Conservation (phyloP, 2,329 filamentous ascomycete genomes). For the Sphaerulina musiva region DNA sequence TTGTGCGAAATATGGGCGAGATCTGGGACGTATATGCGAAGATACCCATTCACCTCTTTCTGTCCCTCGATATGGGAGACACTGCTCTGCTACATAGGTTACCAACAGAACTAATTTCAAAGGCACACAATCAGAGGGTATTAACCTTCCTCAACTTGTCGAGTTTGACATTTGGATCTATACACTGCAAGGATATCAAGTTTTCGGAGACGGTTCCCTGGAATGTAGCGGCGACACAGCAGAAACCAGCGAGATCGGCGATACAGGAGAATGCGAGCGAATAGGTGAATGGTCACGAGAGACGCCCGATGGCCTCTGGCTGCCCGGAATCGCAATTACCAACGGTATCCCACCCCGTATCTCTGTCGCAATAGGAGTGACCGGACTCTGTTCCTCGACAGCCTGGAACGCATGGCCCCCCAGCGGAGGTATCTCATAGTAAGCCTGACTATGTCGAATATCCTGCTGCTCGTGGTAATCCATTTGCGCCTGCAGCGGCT, state of each 20-base stretch:
- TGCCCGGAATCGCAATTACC: slow-evolving; percentile 11
- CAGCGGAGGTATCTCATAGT: slow-evolving; percentile 1
- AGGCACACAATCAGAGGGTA: too few species aligned
- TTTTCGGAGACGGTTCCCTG: slow-evolving; percentile 8
- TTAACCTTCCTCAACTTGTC: too few species aligned
- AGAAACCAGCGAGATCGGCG: slow-evolving; percentile 15
- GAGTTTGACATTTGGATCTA: background rate
- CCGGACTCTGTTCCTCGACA: slow-evolving; percentile 4
- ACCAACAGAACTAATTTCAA: too few species aligned
- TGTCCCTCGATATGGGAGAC: too few species aligned
- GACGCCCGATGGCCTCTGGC: slow-evolving; percentile 1
- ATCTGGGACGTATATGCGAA: background rate
- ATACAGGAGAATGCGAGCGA: slow-evolving; percentile 13
- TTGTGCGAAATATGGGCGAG: background rate
- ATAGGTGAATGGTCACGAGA: slow-evolving; percentile 13
- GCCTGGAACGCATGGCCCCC: slow-evolving; percentile 7
- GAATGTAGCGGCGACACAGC: slow-evolving; percentile 10
- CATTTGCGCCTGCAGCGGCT: background rate
- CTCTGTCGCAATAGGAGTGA: slow-evolving; percentile 8
- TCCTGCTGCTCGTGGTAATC: slow-evolving; percentile 2
- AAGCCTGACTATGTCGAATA: slow-evolving; percentile 1
- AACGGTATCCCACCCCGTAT: background rate
- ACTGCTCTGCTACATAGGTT: too few species aligned
- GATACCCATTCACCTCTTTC: background rate
- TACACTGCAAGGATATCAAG: background rate